Evolutionary conservation across 345 rosid genomes (phyloP).

Genomic region (Eucalyptus fibrosa): DNA sequence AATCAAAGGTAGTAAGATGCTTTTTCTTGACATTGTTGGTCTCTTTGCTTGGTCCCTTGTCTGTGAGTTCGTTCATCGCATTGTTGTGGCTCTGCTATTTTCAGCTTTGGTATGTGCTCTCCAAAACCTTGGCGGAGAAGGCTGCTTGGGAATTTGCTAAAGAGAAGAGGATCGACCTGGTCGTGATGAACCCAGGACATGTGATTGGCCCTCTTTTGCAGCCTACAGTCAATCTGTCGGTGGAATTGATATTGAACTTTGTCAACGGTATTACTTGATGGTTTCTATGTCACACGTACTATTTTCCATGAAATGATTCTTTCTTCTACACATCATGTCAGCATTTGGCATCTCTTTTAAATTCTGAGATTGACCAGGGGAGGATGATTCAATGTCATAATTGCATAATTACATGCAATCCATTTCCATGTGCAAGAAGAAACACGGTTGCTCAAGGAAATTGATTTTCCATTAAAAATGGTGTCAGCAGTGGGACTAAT

Average conservation of each 20-base stretch:
- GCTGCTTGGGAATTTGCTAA: background rate
- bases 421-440: background rate
- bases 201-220: constrained; percentile 2
- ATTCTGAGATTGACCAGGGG: background rate
- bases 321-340: background rate
- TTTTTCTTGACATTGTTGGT: background rate
- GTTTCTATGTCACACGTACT: background rate
- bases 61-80: background rate
- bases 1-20: background rate
- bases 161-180: background rate
- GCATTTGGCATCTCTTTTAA: background rate
- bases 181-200: background rate
- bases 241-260: background rate
- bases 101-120: background rate
- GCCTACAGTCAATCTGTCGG: background rate
- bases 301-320: background rate
- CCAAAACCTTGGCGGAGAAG: background rate
- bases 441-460: background rate
- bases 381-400: background rate
- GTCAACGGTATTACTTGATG: background rate
- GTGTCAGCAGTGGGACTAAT: background rate
- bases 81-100: background rate
- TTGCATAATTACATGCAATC: background rate
- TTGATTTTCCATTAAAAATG: background rate
- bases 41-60: background rate